Evolutionary conservation across 257 asterid genomes (phyloP).

Genomic region (Verbascum thapsus): DNA sequence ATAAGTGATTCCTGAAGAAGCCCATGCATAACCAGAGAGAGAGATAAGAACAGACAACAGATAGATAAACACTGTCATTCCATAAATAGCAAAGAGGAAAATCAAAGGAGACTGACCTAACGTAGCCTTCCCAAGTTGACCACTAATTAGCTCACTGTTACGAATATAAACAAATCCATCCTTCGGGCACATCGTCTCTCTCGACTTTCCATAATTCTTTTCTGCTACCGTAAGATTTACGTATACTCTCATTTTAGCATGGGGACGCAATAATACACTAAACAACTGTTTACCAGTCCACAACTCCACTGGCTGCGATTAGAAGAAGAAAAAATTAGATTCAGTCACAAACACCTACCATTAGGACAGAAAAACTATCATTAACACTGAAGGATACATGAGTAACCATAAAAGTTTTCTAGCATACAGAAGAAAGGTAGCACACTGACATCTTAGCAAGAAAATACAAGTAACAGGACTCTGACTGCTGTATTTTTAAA

Average conservation of each 20-base stretch:
- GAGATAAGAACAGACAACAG: neutral
- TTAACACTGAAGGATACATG: slow-evolving; percentile 22
- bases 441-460: slow-evolving; percentile 16
- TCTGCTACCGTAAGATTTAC: slow-evolving; percentile 81
- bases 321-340: slow-evolving; percentile 22
- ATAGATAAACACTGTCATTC: neutral
- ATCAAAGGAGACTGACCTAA: slow-evolving; percentile 58
- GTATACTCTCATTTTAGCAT: slow-evolving; percentile 76
- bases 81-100: slow-evolving; percentile 25
- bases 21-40: neutral
- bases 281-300: slow-evolving; percentile 98
- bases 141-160: slow-evolving; percentile 89
- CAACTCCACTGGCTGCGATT: slow-evolving; percentile 85
- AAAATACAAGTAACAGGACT: slow-evolving; percentile 5
- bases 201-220: slow-evolving; percentile 55
- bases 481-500: neutral
- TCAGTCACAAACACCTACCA: slow-evolving; percentile 12
- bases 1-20: slow-evolving; percentile 16
- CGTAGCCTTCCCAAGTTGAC: slow-evolving; percentile 98
- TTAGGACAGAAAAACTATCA: neutral
- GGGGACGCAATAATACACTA: slow-evolving; percentile 72
- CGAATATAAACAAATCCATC: slow-evolving; percentile 93
- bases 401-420: neutral
- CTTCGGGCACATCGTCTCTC: slow-evolving; percentile 81
- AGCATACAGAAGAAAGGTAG: slow-evolving; percentile 16